Percentiles rank a stretch among this genome's conserved stretches.
Evolutionary conservation across 257 asterid genomes (phyloP).

Genomic region (Penstemon newberryi): DNA sequence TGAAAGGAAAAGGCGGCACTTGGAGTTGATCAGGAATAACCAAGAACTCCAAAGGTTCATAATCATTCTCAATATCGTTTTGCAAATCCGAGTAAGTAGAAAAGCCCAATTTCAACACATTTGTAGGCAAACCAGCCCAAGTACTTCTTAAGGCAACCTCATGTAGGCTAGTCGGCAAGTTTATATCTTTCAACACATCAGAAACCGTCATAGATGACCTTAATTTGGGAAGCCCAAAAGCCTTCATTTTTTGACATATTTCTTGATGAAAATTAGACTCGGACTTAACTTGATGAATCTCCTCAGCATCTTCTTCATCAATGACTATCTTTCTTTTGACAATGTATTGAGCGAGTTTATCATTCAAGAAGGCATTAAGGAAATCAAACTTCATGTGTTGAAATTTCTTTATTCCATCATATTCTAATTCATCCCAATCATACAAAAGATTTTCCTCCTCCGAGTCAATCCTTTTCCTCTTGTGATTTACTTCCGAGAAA

Average conservation of each 20-base stretch:
- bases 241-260: conserved; percentile 43
- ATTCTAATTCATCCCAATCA: conserved; percentile 32
- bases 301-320: conserved; percentile 23
- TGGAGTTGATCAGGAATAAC: conserved; percentile 43
- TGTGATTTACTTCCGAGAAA: conserved; percentile 36
- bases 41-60: conserved; percentile 46
- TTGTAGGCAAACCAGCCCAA: conserved; percentile 49
- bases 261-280: conserved; percentile 36
- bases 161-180: conserved; percentile 60
- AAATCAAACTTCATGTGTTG: conserved; percentile 44
- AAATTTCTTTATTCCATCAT: conserved; percentile 34
- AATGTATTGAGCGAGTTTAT: conserved; percentile 40
- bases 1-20: conserved; percentile 41
- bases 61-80: conserved; percentile 22
- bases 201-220: conserved; percentile 29
- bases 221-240: conserved; percentile 30
- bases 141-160: conserved; percentile 61
- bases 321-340: conserved; percentile 28
- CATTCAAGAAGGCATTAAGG: conserved; percentile 52
- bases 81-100: conserved; percentile 40
- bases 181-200: conserved; percentile 43
- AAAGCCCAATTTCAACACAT: conserved; percentile 43
- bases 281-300: conserved; percentile 24
- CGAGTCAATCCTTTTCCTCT: conserved; percentile 33
- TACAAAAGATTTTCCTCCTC: conserved; percentile 45